Evolutionary conservation across 1,284 basidiomycete species (phyloP), one percentile per base, ranked within the genome.

Genomic region (Inonotus hispidus): DNA sequence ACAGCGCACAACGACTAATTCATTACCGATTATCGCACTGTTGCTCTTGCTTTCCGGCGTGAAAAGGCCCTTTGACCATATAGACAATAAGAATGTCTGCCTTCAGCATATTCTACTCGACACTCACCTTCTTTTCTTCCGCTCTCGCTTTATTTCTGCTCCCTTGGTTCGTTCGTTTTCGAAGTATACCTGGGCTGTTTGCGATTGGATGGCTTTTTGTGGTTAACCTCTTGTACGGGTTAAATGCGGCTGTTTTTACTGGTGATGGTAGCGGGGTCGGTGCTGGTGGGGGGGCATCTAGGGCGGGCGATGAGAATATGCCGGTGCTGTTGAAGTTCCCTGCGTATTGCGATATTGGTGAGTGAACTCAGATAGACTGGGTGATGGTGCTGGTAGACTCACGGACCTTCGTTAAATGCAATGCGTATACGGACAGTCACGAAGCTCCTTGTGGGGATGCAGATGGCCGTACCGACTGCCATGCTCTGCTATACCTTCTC

Each of bases 341-440:
- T 0, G 74, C 83, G 1, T 90, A 85, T 84, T 90, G 88, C 67
- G 88, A 89, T 68, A 83, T 89, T 52, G 72, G 85, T 87, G 65
- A 59, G 81, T 11, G 25, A 29, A 32, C 27, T 56, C 25, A 13
- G 35, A 37, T 46, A 41, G 52, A 16, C 21, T 29, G 29, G 32
- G 32, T 14, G 41, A 7, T n/a, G 41, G 2, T 16, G 41, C 16
- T 45, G 23, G 3, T 49, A 47, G 19, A 38, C 38, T 58, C 41
- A 49, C 21, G 21, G 19, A 45, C 38, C 46, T 58, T 32, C 32
- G 3, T 32, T 8, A 32, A 4, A 32, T 32, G 32, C 8, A 32
- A n/a, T n/a, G n/a, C 57, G 21, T 66, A 35, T 43, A 49, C 58
- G 49, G 8, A 4, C 56, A 81, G 79, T 69, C 16, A 74, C 79